Percentiles rank a stretch among this genome's conserved stretches.
These are phyloP conservation scores for Xylaria sp. DNA, from an alignment of 2,329 filamentous ascomycete species.

Conservation along the genomic window DNA sequence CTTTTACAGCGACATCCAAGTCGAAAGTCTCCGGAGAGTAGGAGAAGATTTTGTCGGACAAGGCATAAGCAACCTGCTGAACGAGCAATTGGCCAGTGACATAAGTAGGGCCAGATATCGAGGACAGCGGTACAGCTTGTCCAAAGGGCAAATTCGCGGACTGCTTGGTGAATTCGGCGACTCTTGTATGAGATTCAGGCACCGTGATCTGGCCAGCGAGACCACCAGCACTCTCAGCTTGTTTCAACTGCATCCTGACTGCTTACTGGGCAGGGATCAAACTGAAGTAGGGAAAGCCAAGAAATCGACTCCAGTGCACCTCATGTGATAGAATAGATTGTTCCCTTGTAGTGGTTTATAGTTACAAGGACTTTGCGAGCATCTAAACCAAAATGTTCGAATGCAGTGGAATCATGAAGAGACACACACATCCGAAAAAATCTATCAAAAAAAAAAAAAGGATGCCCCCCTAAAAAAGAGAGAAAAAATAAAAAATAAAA, in stretches of 20 bases:
- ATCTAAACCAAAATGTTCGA: slow-evolving; percentile 17
- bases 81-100: slow-evolving; percentile 92
- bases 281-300: slow-evolving; percentile 31
- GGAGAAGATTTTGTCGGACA: slow-evolving; percentile 97
- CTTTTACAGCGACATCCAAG: slow-evolving; percentile 82
- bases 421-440: too few relatives aligned
- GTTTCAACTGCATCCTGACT: slow-evolving; percentile 50
- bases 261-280: slow-evolving; percentile 33
- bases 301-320: neutral
- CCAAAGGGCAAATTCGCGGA: slow-evolving; percentile 68
- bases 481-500: too few relatives aligned
- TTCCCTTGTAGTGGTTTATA: neutral
- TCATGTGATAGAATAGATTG: neutral
- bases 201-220: slow-evolving; percentile 47
- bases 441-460: slow-evolving; percentile 23
- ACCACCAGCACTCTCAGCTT: slow-evolving; percentile 51
- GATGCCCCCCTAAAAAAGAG: neutral
- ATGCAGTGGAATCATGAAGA: neutral
- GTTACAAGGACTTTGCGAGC: slow-evolving; percentile 6
- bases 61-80: slow-evolving; percentile 93
- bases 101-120: slow-evolving; percentile 88
- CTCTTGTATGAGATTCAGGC: slow-evolving; percentile 46
- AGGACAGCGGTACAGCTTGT: slow-evolving; percentile 62
- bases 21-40: slow-evolving; percentile 96
- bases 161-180: slow-evolving; percentile 53